These are phyloP conservation scores for Daedaleopsis nitida DNA, from an alignment of 768 basidiomycete species.

Conservation along the genomic window DNA sequence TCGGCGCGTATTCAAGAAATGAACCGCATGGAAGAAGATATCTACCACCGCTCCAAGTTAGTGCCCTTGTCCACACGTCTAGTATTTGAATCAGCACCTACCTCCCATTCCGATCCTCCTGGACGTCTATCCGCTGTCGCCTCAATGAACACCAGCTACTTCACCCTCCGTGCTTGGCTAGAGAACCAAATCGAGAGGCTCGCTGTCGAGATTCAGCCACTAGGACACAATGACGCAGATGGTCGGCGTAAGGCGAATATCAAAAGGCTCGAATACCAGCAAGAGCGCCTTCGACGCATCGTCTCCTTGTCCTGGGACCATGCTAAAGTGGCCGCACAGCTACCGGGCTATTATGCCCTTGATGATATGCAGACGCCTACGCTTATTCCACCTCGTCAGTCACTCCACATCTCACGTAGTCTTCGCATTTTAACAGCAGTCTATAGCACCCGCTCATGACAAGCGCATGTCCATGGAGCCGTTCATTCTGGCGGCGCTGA, in stretches of 20 bases:
- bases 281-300: not conserved
- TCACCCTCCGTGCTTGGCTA: not conserved
- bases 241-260: not conserved
- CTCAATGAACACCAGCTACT: not conserved
- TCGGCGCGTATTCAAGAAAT: too few species aligned
- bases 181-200: not conserved
- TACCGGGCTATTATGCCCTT: not conserved
- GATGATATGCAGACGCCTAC: not conserved
- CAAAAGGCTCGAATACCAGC: not conserved
- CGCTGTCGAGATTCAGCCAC: not conserved
- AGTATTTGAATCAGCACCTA: too few species aligned
- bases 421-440: too few species aligned
- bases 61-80: too few species aligned
- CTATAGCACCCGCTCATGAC: too few species aligned
- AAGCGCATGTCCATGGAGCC: not conserved
- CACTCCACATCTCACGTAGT: not conserved
- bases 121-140: too few species aligned
- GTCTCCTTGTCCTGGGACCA: not conserved
- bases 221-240: not conserved
- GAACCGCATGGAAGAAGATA: too few species aligned
- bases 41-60: too few species aligned
- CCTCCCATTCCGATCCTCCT: too few species aligned
- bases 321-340: not conserved
- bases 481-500: conserved; percentile 3
- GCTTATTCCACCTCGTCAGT: not conserved